Percentiles rank a stretch among this genome's conserved stretches.
Evolutionary conservation across 2,329 filamentous ascomycete genomes (phyloP).

Genomic region (Sclerotinia subarctica): DNA sequence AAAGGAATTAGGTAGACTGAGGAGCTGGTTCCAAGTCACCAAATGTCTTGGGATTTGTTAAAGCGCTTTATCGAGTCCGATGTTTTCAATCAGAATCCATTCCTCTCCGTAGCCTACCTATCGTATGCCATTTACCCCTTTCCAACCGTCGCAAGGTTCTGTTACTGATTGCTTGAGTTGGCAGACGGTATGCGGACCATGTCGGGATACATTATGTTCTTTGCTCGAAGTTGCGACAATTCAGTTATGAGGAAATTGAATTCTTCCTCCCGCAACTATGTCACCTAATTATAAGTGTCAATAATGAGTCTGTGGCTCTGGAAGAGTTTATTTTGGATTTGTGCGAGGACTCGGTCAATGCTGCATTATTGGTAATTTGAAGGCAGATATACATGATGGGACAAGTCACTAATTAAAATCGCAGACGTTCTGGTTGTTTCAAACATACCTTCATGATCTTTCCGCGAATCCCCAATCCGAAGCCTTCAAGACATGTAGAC

Average conservation of each 20-base stretch:
- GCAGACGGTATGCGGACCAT: slow-evolving; percentile 81
- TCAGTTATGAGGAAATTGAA: slow-evolving; percentile 87
- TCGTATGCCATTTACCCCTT: slow-evolving; percentile 52
- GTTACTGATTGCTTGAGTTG: slow-evolving; percentile 13
- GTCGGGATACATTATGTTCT: slow-evolving; percentile 87
- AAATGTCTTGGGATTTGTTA: slow-evolving; percentile 80
- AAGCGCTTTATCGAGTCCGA: slow-evolving; percentile 90
- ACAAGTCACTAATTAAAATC: slow-evolving; percentile 25
- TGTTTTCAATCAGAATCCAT: slow-evolving; percentile 89
- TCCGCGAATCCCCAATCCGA: slow-evolving; percentile 69
- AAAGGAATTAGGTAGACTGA: slow-evolving; percentile 14
- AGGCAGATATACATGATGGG: background rate
- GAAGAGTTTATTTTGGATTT: slow-evolving; percentile 84
- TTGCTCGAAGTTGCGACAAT: slow-evolving; percentile 83
- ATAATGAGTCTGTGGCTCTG: slow-evolving; percentile 88
- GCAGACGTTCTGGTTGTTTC: slow-evolving; percentile 87
- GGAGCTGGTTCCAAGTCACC: slow-evolving; percentile 22
- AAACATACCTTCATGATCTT: slow-evolving; percentile 82
- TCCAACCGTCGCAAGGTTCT: slow-evolving; percentile 10
- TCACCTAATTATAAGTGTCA: slow-evolving; percentile 81
- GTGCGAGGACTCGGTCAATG: slow-evolving; percentile 84
- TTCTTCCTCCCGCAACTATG: slow-evolving; percentile 88
- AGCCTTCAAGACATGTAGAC: slow-evolving; percentile 76
- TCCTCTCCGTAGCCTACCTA: slow-evolving; percentile 83
- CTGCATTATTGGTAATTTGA: slow-evolving; percentile 66